Percentiles rank a stretch among this genome's conserved stretches.
Evolutionary conservation across 208 protist genomes (phyloP).

Genomic region (Tritrichomonas musculus): DNA sequence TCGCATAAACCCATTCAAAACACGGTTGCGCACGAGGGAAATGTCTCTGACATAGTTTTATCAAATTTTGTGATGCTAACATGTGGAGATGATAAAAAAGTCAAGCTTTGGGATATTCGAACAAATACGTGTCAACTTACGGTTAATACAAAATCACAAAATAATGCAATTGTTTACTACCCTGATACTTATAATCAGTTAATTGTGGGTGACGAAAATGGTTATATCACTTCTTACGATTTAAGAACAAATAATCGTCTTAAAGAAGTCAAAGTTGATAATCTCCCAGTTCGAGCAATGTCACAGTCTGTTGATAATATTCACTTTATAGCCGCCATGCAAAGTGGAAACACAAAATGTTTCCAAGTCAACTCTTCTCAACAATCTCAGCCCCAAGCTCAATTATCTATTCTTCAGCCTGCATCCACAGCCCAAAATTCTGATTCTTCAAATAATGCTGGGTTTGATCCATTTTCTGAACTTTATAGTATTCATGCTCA

Average conservation of each 20-base stretch:
- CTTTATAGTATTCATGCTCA: neutral
- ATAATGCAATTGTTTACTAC: neutral
- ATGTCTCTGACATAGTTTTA: neutral
- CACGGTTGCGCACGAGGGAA: neutral
- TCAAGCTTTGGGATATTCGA: neutral
- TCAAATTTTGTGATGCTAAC: neutral
- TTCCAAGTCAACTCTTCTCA: neutral
- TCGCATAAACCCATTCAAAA: neutral
- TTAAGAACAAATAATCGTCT: neutral
- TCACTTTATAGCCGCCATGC: neutral
- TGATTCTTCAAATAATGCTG: too few relatives aligned
- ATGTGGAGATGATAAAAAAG: neutral
- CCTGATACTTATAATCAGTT: neutral
- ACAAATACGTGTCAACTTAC: neutral
- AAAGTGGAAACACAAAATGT: neutral
- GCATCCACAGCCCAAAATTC: too few relatives aligned
- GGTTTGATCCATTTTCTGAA: neutral
- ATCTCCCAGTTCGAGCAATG: neutral
- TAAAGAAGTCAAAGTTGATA: neutral
- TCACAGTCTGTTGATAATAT: neutral
- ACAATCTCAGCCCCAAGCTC: too few relatives aligned
- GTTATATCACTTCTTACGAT: neutral
- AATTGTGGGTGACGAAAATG: neutral
- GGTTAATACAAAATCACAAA: neutral
- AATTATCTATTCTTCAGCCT: too few relatives aligned